Percentiles rank a stretch among this genome's conserved stretches.
Evolutionary conservation across 805 yeast species (phyloP).

Genomic region (Yarrowia deformans): DNA sequence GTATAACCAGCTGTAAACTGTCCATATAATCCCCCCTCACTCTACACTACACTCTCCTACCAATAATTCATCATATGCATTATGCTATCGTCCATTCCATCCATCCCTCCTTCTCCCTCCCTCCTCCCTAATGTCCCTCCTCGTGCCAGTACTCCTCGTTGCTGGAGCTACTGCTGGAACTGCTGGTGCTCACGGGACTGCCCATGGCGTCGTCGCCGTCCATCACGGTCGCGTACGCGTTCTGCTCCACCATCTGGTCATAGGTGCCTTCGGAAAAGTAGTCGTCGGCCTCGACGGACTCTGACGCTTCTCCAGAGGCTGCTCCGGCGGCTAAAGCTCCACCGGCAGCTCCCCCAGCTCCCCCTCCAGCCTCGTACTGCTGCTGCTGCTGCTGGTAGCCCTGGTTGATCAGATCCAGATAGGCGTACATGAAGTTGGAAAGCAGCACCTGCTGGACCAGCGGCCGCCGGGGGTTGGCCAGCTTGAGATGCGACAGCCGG

Average conservation of each 20-base stretch:
- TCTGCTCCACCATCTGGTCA: conserved; percentile 37
- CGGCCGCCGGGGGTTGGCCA: conserved; percentile 93
- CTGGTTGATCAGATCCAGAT: conserved; percentile 92
- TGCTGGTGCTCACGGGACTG: conserved; percentile 34
- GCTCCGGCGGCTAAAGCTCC: not conserved
- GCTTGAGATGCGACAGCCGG: conserved; percentile 86
- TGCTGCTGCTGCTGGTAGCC: conserved; percentile 54
- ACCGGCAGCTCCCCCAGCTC: not conserved
- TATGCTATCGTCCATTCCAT: conserved; percentile 26
- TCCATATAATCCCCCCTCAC: not conserved
- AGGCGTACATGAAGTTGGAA: conserved; percentile 97
- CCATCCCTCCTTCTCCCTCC: not conserved
- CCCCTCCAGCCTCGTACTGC: conserved; percentile 24
- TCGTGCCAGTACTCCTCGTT: conserved; percentile 39
- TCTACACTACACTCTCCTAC: not conserved
- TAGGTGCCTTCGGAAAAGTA: conserved; percentile 33
- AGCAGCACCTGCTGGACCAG: conserved; percentile 89
- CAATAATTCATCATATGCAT: conserved; percentile 27
- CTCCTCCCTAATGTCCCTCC: conserved; percentile 16
- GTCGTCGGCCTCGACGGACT: conserved; percentile 21
- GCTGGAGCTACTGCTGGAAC: conserved; percentile 21
- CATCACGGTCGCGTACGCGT: conserved; percentile 23
- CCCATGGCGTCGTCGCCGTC: conserved; percentile 22
- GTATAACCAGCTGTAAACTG: too few relatives aligned
- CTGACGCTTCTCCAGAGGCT: not conserved